Evolutionary conservation across 2,329 filamentous ascomycete genomes (phyloP).

Genomic region (Fusarium falciforme): DNA sequence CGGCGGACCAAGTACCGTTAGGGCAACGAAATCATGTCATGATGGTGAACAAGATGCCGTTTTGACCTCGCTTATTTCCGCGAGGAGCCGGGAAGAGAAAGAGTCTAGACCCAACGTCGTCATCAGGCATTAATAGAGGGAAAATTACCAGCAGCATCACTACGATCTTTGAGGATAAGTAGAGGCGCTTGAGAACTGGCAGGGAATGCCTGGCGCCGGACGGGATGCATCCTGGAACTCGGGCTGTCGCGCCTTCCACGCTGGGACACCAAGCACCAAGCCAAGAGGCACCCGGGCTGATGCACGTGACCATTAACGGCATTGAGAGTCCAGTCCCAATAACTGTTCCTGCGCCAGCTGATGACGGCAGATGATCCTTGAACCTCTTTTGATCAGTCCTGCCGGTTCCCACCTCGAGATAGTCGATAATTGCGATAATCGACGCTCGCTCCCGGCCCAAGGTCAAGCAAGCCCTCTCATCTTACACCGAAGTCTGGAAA

Average conservation of each 20-base stretch:
- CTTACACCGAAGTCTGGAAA: slow-evolving; percentile 22
- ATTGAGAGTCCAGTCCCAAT: neutral
- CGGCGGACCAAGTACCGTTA: neutral
- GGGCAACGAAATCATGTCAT: slow-evolving; percentile 1
- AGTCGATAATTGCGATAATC: neutral
- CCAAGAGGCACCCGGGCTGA: slow-evolving; percentile 4
- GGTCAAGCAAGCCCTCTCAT: neutral
- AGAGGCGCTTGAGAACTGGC: slow-evolving; percentile 1
- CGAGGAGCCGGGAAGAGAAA: neutral
- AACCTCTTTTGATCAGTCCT: neutral
- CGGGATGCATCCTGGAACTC: slow-evolving; percentile 5
- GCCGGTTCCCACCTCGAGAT: neutral
- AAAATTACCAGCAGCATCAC: neutral
- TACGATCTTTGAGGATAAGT: neutral
- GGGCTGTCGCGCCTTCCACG: slow-evolving; percentile 13
- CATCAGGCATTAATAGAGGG: neutral
- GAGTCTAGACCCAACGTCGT: neutral
- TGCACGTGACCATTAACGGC: slow-evolving; percentile 26
- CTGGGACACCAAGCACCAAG: neutral
- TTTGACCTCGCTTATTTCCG: neutral
- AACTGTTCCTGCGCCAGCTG: neutral
- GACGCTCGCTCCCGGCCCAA: neutral
- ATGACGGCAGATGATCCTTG: neutral
- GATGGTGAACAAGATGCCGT: neutral
- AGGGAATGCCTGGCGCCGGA: slow-evolving; percentile 2